Percentiles rank a stretch among this genome's conserved stretches.
These are phyloP conservation scores for Neopestalotiopsis rosae DNA, from an alignment of 2,329 filamentous ascomycete species.

Conservation along the genomic window DNA sequence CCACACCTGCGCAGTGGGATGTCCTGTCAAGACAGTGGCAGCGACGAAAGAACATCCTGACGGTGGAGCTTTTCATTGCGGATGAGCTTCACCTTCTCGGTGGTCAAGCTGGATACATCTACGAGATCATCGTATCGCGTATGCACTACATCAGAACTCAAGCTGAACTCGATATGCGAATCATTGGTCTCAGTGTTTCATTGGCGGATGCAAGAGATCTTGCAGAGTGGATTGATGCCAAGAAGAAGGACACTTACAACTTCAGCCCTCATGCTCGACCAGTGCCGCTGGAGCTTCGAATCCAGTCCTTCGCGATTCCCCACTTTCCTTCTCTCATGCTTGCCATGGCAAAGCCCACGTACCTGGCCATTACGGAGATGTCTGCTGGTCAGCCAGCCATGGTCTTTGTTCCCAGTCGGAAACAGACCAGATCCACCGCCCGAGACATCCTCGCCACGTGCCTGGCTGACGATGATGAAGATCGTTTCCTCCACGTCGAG, in stretches of 20 bases:
- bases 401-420: constrained; percentile 90
- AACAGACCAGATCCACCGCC: constrained; percentile 88
- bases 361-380: constrained; percentile 85
- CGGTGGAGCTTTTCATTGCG: constrained; percentile 87
- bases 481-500: constrained; percentile 89
- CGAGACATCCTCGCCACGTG: constrained; percentile 88
- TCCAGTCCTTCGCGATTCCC: constrained; percentile 93
- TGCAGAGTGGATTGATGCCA: constrained; percentile 97
- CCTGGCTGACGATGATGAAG: constrained; percentile 87
- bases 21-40: constrained; percentile 96
- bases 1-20: constrained; percentile 95
- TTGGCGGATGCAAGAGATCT: constrained; percentile 92
- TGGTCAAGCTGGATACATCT: constrained; percentile 83
- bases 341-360: constrained; percentile 95
- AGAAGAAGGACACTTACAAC: constrained; percentile 98
- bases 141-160: constrained; percentile 96
- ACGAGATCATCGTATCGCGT: constrained; percentile 95
- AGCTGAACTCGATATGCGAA: constrained; percentile 82
- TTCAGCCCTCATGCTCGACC: constrained; percentile 93
- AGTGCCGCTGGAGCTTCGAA: constrained; percentile 88
- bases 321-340: constrained; percentile 99
- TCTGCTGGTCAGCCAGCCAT: constrained; percentile 89
- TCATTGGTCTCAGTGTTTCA: constrained; percentile 89
- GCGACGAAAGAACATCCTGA: constrained; percentile 92
- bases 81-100: constrained; percentile 95